Base-by-base conservation (phyloP, 2,329 filamentous ascomycete genomes). In the Colletotrichum musicola region DNA sequence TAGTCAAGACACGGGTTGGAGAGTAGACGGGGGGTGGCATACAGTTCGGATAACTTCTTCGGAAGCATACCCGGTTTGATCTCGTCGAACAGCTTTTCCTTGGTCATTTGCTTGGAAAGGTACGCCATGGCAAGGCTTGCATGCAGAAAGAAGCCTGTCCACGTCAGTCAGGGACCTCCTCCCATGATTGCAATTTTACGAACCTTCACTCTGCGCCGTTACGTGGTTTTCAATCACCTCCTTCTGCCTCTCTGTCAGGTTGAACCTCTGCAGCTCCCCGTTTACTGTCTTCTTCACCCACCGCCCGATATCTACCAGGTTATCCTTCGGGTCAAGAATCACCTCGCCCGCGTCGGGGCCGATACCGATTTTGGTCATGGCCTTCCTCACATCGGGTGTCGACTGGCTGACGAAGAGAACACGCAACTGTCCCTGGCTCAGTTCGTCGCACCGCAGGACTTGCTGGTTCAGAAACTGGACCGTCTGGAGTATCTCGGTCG, bases 401-500 rank as follows among this genome's bases (percentile, higher is more conserved):
- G 76, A 64, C 20, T 76, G 78, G 62, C 79, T 81, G 35, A 80
- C 61, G 22, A 82, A 63, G 38, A 78, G 68, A n/a, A 81, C 62
- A 12, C 78, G 72, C 38, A 75, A 40, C 42, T 72, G 72, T 25
- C 76, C 71, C 20, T 72, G 71, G 4, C 69, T 68, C 27, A 66
- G 47, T 0, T 66, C 69, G 10, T 78, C 76, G 44, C 71, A 71
- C 20, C 51, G 65, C 6, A 69, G 55, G 6, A 78, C 72, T 1
- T 77, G n/a, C 16, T 40, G 25, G n/a, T 51, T 27, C n/a, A 69
- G 73, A 60, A 77, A 81, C 0, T 68, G 7, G 0, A 78, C 46
- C 0, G 80, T 72, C n/a, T 73, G 71, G 25, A 72, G 74, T 10
- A 75, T 67, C 14, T 82, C 76, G 1, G 40, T 22, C 0, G 58